Base-by-base conservation (phyloP, 805 yeast genomes). In the Wickerhamomyces rabaulensis region DNA sequence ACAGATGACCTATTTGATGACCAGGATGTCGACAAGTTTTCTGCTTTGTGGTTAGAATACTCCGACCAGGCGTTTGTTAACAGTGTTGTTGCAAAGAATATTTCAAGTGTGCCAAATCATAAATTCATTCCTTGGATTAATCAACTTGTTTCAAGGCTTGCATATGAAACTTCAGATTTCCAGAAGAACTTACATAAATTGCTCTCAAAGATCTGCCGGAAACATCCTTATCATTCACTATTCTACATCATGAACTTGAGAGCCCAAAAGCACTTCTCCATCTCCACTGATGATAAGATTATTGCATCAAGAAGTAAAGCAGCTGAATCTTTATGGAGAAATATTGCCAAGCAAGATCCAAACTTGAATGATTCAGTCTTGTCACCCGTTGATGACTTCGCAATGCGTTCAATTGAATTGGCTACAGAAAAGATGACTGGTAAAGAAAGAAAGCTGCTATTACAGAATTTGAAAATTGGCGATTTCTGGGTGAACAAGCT, bases 1-100 rank as follows among this genome's bases (percentile, higher is more conserved):
- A 62, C 68, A 17, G 62, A 71, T 39, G 76, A 73, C 41, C 56
- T 56, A 3, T 69, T 61, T 49, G 76, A 73, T 44, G 80, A 76
- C 42, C 78, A 76, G 48, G 84, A 79, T 43, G 67, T 84, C 25
- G 95, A 88, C 58, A 77, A 87, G 46, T 84, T 91, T 51, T 84
- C 91, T 62, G 85, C 91, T 0, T 62, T 92, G 10, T 92, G 97
- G 95, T 70, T 92, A 36, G 86, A 83, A 50, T 74, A 79, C 53
- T 71, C 80, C 3, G 60, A 62, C 6, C 70, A 71, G 29, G 73
- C 63, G 1, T 62, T 57, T 0, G 65, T 85, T 6, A 82, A 79
- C 51, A 50, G 46, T 4, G 54, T 65, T 9, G 67, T 86, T 9
- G 56, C 56, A 13, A 53, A 59, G 2, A 65, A 68, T 5, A 56